These are phyloP conservation scores for Exophiala sideris DNA, from an alignment of 2,329 filamentous ascomycete species.

Conservation along the genomic window DNA sequence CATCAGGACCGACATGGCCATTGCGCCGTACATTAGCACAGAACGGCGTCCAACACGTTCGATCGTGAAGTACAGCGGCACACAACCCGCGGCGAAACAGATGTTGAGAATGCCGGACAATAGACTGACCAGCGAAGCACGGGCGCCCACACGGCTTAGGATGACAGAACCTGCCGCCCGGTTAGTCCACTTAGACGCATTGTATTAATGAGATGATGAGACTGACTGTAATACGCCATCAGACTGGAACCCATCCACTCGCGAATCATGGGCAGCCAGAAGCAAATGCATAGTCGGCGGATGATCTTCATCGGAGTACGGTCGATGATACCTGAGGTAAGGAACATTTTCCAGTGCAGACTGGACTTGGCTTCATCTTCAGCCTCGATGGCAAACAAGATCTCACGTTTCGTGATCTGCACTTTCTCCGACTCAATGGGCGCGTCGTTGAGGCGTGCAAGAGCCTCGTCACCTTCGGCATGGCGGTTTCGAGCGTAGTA, in stretches of 20 bases:
- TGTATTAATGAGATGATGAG: neutral
- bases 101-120: constrained; percentile 20
- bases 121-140: constrained; percentile 11
- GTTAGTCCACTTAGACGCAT: neutral
- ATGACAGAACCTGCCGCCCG: constrained; percentile 14
- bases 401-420: constrained; percentile 25
- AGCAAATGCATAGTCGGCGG: constrained; percentile 18
- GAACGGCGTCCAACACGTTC: constrained; percentile 18
- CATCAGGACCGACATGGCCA: constrained; percentile 15
- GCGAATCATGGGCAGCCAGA: constrained; percentile 20
- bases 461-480: constrained; percentile 27
- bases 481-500: constrained; percentile 30
- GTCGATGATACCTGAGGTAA: constrained; percentile 18
- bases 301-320: constrained; percentile 17
- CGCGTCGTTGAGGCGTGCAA: constrained; percentile 27
- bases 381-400: constrained; percentile 25
- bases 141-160: constrained; percentile 10
- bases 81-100: constrained; percentile 18
- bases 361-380: constrained; percentile 18
- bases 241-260: constrained; percentile 17
- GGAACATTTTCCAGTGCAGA: constrained; percentile 16
- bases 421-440: constrained; percentile 20
- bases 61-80: constrained; percentile 23
- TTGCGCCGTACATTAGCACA: constrained; percentile 16
- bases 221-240: constrained; percentile 16